Evolutionary conservation across 1,139 yeast species (phyloP).

Genomic region (Taphrina flavorubra): DNA sequence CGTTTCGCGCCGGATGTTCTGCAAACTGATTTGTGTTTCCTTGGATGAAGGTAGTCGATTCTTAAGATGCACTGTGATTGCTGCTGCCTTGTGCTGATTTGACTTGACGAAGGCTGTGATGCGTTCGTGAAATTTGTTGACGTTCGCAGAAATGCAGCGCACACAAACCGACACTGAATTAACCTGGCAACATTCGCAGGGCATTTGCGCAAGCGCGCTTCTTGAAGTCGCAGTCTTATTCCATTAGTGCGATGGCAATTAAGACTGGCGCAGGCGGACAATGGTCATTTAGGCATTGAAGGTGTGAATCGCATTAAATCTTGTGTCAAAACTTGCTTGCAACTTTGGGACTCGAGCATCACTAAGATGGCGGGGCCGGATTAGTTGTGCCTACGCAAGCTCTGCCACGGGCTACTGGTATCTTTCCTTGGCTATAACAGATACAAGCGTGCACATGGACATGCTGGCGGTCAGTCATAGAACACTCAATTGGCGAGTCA

Average conservation of each 20-base stretch:
- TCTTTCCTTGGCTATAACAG: no score
- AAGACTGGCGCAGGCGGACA: background rate
- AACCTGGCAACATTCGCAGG: constrained; percentile 14
- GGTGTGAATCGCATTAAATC: no score
- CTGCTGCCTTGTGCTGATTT: background rate
- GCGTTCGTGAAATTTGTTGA: constrained; percentile 8
- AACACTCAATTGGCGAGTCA: no score
- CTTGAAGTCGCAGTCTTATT: background rate
- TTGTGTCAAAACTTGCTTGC: background rate
- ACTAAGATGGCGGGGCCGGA: background rate
- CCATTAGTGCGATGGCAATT: no score
- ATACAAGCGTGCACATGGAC: background rate
- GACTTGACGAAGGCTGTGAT: constrained; percentile 1
- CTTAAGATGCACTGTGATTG: background rate
- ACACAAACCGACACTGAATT: constrained; percentile 4
- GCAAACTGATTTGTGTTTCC: background rate
- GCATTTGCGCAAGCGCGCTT: background rate
- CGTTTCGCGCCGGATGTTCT: constrained; percentile 25
- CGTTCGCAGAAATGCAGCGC: constrained; percentile 5
- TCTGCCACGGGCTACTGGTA: no score
- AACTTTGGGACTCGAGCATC: background rate
- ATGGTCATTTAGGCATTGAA: no score
- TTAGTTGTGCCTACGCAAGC: no score
- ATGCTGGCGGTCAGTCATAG: background rate
- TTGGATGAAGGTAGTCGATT: constrained; percentile 6